Evolutionary conservation across 1,139 yeast species (phyloP).

Genomic region (Taiozyma sp.): DNA sequence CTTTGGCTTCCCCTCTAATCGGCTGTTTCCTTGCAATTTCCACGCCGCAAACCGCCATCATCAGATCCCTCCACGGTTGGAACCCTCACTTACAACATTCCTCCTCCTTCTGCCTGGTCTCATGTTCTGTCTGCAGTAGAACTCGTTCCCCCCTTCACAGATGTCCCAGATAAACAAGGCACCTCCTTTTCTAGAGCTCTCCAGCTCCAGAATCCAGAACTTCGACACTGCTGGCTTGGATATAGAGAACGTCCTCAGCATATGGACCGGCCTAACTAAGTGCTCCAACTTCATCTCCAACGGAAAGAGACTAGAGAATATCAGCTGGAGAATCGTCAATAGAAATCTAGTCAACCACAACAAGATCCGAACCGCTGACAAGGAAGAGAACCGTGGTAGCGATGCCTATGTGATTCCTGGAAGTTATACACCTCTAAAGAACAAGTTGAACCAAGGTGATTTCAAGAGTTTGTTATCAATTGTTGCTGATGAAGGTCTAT

Average conservation of each 20-base stretch:
- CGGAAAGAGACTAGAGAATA: slow-evolving; percentile 52
- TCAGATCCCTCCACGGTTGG: background rate
- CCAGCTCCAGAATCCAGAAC: slow-evolving; percentile 28
- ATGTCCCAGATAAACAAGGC: slow-evolving; percentile 25
- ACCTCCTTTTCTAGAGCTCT: slow-evolving; percentile 35
- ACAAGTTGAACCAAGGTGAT: slow-evolving; percentile 22
- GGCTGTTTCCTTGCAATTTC: background rate
- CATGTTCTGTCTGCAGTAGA: background rate
- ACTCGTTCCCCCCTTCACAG: background rate
- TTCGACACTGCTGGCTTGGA: slow-evolving; percentile 32
- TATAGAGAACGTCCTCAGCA: slow-evolving; percentile 39
- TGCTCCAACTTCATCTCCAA: slow-evolving; percentile 46
- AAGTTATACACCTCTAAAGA: slow-evolving; percentile 13
- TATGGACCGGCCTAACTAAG: slow-evolving; percentile 52
- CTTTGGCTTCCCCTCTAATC: background rate
- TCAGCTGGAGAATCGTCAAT: slow-evolving; percentile 56
- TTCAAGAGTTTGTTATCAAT: slow-evolving; percentile 23
- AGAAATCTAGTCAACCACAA: slow-evolving; percentile 33
- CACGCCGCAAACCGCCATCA: background rate
- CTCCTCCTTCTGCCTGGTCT: background rate
- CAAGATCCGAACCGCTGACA: slow-evolving; percentile 7
- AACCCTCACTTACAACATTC: background rate
- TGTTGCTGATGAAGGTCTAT: slow-evolving; percentile 20
- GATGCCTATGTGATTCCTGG: slow-evolving; percentile 7
- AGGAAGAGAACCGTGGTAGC: slow-evolving; percentile 1